Base-by-base conservation (phyloP, 2,329 filamentous ascomycete genomes). In the Penicillium brevicompactum region DNA sequence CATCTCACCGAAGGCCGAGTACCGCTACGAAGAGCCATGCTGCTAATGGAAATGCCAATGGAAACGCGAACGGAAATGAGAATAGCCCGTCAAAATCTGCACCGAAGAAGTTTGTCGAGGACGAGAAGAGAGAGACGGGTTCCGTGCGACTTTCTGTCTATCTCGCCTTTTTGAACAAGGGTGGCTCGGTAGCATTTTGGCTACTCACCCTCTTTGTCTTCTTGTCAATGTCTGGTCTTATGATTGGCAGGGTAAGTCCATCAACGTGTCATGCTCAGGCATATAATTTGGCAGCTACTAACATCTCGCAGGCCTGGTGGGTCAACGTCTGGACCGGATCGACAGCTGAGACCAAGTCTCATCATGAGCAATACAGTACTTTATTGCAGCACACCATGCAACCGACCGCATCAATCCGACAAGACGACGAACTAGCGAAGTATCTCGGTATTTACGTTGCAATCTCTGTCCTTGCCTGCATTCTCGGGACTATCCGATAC, bases 71-170 rank as follows among this genome's bases (percentile, higher is more conserved):
- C 53, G 53, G 51, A 58, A 60, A 16, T 37, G 34, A 13, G 4
- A 37, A n/a, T 37, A 13, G 13, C 6, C 11, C 34, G 41, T 55
- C 49, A 52, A 68, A 56, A 44, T 55, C 62, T 4, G 55, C 70
- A 5, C 81, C 85, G 0, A 86, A 85, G 60, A 88, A 91, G 70
- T 93, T 92, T 61, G 84, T 90, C 24, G 86, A 91, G 66, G 89
- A 91, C 2, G 90, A 94, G 70, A 78, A 76, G n/a, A 82, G 86
- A 53, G 88, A 91, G 67, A 82, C 82, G 50, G 90, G 90, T 1
- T 82, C 86, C 5, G 85, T 93, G 31, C 87, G 87, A 62, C 78
- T 78, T 21, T 78, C 79, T 6, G 81, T 92, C n/a, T 93, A 92
- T 59, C 66, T 77, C 11, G 79, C 80, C 0, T 94, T 92, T 65